phyloP scores from a whole-genome alignment of 768 basidiomycete genomes.

The Coprinopsis cinerea region DNA sequence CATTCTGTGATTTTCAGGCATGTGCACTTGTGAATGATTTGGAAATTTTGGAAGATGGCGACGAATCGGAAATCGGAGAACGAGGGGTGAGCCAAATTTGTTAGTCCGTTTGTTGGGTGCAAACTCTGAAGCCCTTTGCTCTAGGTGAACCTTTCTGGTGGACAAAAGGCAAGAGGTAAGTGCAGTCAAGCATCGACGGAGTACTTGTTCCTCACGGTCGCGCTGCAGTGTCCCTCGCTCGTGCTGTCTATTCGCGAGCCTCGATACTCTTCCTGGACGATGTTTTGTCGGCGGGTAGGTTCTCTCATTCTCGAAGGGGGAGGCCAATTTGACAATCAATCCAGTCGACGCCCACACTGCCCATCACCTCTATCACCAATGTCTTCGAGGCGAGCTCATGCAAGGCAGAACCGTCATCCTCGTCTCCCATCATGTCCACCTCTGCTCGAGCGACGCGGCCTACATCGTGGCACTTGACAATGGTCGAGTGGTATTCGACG shows the following conservation, averaged over 20 bases:
- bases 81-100: constrained; percentile 53
- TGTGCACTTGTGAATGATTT: constrained; percentile 70
- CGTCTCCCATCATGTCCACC: constrained; percentile 92
- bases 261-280: constrained; percentile 82
- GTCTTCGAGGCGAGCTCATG: constrained; percentile 80
- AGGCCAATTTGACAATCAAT: constrained; percentile 93
- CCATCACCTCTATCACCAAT: constrained; percentile 77
- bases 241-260: constrained; percentile 87
- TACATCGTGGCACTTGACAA: constrained; percentile 84
- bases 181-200: constrained; percentile 41
- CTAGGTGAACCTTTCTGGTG: constrained; percentile 50
- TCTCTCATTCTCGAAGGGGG: too few species aligned
- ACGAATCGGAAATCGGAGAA: constrained; percentile 84
- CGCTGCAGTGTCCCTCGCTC: constrained; percentile 45
- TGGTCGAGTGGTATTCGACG: constrained; percentile 70
- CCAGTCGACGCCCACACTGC: constrained; percentile 92
- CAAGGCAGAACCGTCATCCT: constrained; percentile 79
- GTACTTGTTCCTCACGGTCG: background rate
- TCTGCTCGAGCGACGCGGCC: constrained; percentile 72
- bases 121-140: background rate
- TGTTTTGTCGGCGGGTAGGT: constrained; percentile 48
- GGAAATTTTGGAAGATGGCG: constrained; percentile 81
- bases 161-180: constrained; percentile 62
- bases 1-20: constrained; percentile 24
- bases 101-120: background rate